A percentile compares a stretch with the other conserved stretches of the same genome.
Evolutionary conservation across 2,329 filamentous ascomycete species (phyloP).

Genomic region (Aspergillus hiratsukae): DNA sequence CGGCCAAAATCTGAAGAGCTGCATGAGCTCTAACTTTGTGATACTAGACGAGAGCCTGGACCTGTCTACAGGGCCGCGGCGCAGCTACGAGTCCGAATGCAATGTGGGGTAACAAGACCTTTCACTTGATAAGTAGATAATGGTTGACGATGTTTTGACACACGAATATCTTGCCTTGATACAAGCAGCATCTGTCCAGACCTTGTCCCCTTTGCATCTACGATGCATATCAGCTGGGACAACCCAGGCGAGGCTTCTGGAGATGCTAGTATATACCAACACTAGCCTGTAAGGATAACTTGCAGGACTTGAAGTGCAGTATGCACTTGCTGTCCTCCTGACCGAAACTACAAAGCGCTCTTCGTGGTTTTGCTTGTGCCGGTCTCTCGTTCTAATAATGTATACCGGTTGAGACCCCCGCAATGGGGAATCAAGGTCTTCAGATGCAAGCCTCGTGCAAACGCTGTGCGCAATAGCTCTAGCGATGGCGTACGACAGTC

Average conservation of each 20-base stretch:
- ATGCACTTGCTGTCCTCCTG: not conserved
- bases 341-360: too few species aligned
- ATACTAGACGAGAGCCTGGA: too few species aligned
- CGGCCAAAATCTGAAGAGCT: too few species aligned
- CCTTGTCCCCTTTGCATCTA: not conserved
- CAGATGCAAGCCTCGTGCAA: not conserved
- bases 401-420: too few species aligned
- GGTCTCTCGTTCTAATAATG: too few species aligned
- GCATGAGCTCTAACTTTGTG: too few species aligned
- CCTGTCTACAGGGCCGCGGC: too few species aligned
- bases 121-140: not conserved
- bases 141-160: not conserved
- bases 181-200: not conserved
- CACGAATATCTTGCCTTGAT: not conserved
- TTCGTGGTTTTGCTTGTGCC: too few species aligned
- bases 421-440: too few species aligned
- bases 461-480: not conserved
- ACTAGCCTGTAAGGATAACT: not conserved
- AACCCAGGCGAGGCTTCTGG: not conserved
- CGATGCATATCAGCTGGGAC: not conserved
- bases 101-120: too few species aligned
- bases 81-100: too few species aligned
- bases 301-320: not conserved
- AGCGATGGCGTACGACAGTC: not conserved
- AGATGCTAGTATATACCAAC: not conserved